These are phyloP conservation scores for Erysimum pusillum DNA, from an alignment of 441 rosid genomes.

Conservation along the genomic window DNA sequence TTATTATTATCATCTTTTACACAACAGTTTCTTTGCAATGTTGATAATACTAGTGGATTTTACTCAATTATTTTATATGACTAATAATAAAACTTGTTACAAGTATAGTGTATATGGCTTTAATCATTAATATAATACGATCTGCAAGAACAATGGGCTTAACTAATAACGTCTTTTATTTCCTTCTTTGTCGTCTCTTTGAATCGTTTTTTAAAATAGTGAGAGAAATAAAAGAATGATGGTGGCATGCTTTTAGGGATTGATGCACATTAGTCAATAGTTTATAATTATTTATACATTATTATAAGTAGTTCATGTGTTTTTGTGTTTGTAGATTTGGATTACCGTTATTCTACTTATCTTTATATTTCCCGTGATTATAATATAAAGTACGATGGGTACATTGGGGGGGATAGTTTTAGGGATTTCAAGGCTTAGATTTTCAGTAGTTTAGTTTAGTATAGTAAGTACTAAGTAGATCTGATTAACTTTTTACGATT, in stretches of 20 bases:
- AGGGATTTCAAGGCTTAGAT: background rate
- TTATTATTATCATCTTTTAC: background rate
- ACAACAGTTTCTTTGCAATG: slow-evolving; percentile 36
- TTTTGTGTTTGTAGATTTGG: slow-evolving; percentile 34
- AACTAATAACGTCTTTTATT: background rate
- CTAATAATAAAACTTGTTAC: slow-evolving; percentile 2
- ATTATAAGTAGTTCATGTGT: slow-evolving; percentile 32
- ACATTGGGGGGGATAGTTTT: background rate
- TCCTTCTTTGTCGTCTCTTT: slow-evolving; percentile 28
- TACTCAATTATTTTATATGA: background rate
- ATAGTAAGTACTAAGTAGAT: no score
- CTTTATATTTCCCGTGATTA: slow-evolving; percentile 9
- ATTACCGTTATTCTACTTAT: slow-evolving; percentile 6
- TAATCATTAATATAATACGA: slow-evolving; percentile 18
- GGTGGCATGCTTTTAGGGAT: slow-evolving; percentile 48
- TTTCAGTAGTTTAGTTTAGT: background rate
- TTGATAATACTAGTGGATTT: slow-evolving; percentile 19
- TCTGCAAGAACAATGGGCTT: slow-evolving; percentile 29
- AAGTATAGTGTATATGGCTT: slow-evolving; percentile 3
- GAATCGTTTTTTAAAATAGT: slow-evolving; percentile 1
- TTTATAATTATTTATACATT: slow-evolving; percentile 19
- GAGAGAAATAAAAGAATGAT: slow-evolving; percentile 35
- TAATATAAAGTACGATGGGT: background rate
- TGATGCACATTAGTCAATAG: slow-evolving; percentile 44
- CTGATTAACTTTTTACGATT: background rate